A percentile compares a stretch with the other conserved stretches of the same genome.
These are phyloP conservation scores for Holtermanniella nyarrowii DNA, from an alignment of 768 basidiomycete genomes.

Conservation along the genomic window DNA sequence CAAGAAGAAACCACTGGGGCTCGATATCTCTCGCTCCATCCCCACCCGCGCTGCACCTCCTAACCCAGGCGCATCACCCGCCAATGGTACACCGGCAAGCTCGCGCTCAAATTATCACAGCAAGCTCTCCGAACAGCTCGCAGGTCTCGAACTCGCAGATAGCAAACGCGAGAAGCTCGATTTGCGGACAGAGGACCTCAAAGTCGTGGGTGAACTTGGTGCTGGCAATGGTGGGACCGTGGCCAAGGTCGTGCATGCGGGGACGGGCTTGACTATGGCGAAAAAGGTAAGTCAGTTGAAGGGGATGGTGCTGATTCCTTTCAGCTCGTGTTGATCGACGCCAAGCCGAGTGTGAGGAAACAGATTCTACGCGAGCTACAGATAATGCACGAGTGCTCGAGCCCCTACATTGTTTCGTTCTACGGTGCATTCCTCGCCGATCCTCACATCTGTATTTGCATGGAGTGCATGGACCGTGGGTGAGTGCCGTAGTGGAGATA, in stretches of 20 bases:
- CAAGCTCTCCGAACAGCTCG: slow-evolving; percentile 4
- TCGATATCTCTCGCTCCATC: slow-evolving; percentile 35
- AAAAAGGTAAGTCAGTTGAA: slow-evolving; percentile 63
- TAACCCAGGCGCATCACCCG: slow-evolving; percentile 9
- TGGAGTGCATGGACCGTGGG: slow-evolving; percentile 58
- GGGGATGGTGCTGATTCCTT: background rate
- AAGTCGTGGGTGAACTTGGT: slow-evolving; percentile 80
- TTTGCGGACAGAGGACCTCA: slow-evolving; percentile 56
- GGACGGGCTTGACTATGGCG: slow-evolving; percentile 88
- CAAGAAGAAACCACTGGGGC: slow-evolving; percentile 37
- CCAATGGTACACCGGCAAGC: slow-evolving; percentile 6
- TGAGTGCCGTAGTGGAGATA: slow-evolving; percentile 14
- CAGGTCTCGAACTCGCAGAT: slow-evolving; percentile 9
- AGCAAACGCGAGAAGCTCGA: slow-evolving; percentile 6
- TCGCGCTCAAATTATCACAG: slow-evolving; percentile 12
- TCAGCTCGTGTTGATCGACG: slow-evolving; percentile 41
- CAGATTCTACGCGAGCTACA: slow-evolving; percentile 96
- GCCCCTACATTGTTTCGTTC: slow-evolving; percentile 89
- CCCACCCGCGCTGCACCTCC: slow-evolving; percentile 29
- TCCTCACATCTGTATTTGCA: slow-evolving; percentile 97
- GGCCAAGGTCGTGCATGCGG: slow-evolving; percentile 85
- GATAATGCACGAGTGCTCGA: slow-evolving; percentile 97
- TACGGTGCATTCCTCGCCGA: slow-evolving; percentile 93
- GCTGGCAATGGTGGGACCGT: slow-evolving; percentile 97
- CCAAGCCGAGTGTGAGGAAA: slow-evolving; percentile 85